Evolutionary conservation across 2,329 filamentous ascomycete species (phyloP), one percentile per base, ranked within the genome.

Genomic region (Sporothrix schenckii): DNA sequence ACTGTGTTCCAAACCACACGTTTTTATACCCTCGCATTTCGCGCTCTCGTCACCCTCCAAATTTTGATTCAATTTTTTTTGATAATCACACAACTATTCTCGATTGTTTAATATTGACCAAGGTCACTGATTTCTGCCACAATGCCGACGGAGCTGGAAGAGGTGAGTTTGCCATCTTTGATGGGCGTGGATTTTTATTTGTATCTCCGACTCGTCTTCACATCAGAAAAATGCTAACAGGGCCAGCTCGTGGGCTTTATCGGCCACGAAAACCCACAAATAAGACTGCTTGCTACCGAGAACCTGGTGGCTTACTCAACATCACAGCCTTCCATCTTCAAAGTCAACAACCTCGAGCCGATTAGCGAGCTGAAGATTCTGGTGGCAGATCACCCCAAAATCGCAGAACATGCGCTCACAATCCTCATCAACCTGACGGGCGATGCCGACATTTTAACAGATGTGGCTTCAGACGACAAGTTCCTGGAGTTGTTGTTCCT

Each of bases 381-480:
- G 34, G 86, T 95, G 50, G 89, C 89, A 77, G 95, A 98, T 79
- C 92, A 97, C 77, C 85, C 88, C 65, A 88, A 91, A 79, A 97
- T 97, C 72, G 92, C 94, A n/a, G 92, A 95, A 79, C 91, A 97
- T 88, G 94, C 92, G 50, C 82, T 97, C 75, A 96, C 89, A 16
- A 94, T 97, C 75, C 89, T 99, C 72, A 87, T 98, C 76, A 97
- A 97, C 78, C 83, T 95, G 19, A 91, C 92, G 1, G 88, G 88
- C 19, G 94, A 98, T 75, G 82, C 83, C 14, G 91, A 94, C 68
- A 84, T 98, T 3, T 82, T 97, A 53, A 86, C 92, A 73, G 83
- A 82, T 68, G 82, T 98, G 27, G 90, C 89, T 0, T 87, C 86
- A 21, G 94, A 99, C 77, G 90, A 97, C 70, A 87, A 85, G 30